Conservation (phyloP, 371 early-diverging fungal genomes). For the Cokeromyces recurvatus region DNA sequence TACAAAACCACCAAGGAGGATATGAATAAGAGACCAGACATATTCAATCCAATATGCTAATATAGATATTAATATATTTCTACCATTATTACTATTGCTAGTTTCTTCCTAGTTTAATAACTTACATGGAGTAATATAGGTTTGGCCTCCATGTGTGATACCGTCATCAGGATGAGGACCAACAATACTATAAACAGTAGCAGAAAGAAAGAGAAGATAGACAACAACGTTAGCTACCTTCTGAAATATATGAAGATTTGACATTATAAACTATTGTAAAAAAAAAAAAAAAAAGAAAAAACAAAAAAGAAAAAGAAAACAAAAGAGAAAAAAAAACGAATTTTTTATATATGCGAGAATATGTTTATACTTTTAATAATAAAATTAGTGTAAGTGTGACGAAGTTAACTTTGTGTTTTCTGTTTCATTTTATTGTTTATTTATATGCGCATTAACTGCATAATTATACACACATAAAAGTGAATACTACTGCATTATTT, state of each 20-base stretch:
- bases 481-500: no score
- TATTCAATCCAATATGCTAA: conserved; percentile 45
- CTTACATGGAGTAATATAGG: conserved; percentile 51
- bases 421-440: no score
- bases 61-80: neutral
- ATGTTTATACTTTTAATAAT: no score
- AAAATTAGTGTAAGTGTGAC: no score
- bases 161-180: conserved; percentile 40
- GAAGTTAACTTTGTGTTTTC: no score
- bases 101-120: no score
- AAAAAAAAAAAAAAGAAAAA: conserved; percentile 5
- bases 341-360: neutral
- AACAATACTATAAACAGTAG: conserved; percentile 56
- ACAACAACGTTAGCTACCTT: conserved; percentile 66
- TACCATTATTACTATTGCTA: neutral
- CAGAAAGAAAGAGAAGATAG: conserved; percentile 61
- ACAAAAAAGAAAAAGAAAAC: no score
- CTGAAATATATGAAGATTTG: conserved; percentile 32
- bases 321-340: neutral
- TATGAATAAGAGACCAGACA: conserved; percentile 63
- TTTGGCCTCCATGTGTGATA: conserved; percentile 26
- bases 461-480: no score
- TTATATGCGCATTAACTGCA: no score
- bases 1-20: conserved; percentile 63
- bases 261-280: conserved; percentile 6